Evolutionary conservation across 257 asterid species (phyloP).

Genomic region (Penstemon eatonii): DNA sequence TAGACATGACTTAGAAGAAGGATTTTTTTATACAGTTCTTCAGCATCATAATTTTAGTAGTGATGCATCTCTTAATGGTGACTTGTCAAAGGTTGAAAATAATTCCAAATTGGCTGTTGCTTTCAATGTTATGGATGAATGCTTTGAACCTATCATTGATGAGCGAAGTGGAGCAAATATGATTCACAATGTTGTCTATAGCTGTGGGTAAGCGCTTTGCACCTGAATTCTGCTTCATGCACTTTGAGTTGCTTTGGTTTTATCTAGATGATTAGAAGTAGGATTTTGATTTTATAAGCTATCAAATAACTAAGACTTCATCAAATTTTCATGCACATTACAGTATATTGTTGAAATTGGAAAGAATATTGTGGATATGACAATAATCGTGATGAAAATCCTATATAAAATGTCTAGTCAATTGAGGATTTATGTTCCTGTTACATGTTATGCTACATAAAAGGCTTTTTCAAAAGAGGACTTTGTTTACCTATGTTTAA

Average conservation of each 20-base stretch:
- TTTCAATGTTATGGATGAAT: slow-evolving; percentile 61
- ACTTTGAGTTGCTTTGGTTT: slow-evolving; percentile 18
- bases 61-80: slow-evolving; percentile 37
- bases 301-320: slow-evolving; percentile 9
- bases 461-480: slow-evolving; percentile 12
- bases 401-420: background rate
- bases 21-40: slow-evolving; percentile 75
- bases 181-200: slow-evolving; percentile 63
- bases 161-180: slow-evolving; percentile 63
- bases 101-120: slow-evolving; percentile 69
- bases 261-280: slow-evolving; percentile 12
- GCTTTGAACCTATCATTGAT: slow-evolving; percentile 60
- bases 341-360: background rate
- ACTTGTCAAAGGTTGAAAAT: slow-evolving; percentile 45
- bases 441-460: slow-evolving; percentile 1
- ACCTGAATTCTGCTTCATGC: slow-evolving; percentile 19
- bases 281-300: slow-evolving; percentile 14
- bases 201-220: slow-evolving; percentile 54
- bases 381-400: slow-evolving; percentile 6
- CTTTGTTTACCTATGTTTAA: background rate
- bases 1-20: slow-evolving; percentile 68
- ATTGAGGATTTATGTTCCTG: background rate
- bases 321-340: slow-evolving; percentile 5
- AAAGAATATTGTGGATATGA: slow-evolving; percentile 1
- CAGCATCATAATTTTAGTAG: slow-evolving; percentile 46